Conservation (phyloP, 768 basidiomycete species). For the Saitozyma podzolica region DNA sequence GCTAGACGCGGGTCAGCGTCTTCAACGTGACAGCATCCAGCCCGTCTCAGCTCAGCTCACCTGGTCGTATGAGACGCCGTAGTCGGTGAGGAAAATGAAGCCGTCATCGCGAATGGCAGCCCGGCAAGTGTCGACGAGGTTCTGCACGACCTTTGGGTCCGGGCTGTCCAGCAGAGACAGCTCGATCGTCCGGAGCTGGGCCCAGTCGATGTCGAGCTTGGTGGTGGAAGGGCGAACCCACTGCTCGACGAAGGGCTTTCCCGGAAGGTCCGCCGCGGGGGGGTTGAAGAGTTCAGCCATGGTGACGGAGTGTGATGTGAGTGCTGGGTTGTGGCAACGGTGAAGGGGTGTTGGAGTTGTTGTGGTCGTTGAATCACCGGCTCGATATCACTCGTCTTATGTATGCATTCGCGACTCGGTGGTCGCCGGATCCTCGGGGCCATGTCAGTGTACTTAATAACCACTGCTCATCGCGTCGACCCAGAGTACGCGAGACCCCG, state of each 20-base stretch:
- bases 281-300: constrained; percentile 21
- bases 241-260: constrained; percentile 15
- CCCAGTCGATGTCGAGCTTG: constrained; percentile 17
- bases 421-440: too few relatives aligned
- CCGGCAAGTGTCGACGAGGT: constrained; percentile 23
- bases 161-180: constrained; percentile 22
- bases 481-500: too few relatives aligned
- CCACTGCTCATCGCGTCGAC: too few relatives aligned
- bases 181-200: constrained; percentile 31
- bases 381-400: too few relatives aligned
- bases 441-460: too few relatives aligned
- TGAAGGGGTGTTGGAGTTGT: too few relatives aligned
- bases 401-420: too few relatives aligned
- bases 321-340: neutral
- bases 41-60: neutral
- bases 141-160: constrained; percentile 14
- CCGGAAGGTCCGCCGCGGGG: constrained; percentile 11
- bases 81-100: constrained; percentile 29
- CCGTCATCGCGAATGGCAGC: constrained; percentile 31
- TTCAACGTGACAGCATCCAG: neutral
- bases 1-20: constrained; percentile 7
- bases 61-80: constrained; percentile 28
- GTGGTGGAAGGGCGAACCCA: constrained; percentile 18
- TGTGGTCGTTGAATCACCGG: neutral
- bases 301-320: constrained; percentile 8